Base-by-base conservation (phyloP, 2,329 filamentous ascomycete species). In the Graphilbum fragrans region DNA sequence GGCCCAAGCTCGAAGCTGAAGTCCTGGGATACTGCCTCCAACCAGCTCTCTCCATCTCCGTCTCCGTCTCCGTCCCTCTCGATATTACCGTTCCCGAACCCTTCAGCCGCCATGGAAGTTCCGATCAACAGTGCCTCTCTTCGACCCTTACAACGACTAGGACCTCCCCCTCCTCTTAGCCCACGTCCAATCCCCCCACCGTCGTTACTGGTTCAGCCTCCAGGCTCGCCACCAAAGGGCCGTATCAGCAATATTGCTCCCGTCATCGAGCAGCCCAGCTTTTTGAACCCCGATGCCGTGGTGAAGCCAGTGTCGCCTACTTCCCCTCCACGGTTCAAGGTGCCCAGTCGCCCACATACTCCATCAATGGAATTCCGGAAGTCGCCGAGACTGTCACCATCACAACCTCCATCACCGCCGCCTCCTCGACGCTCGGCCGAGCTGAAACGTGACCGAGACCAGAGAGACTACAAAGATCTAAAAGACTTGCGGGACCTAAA, bases 181-280 rank as follows among this genome's bases (percentile, higher is more conserved):
- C 66, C 65, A 1, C 62, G 56, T 17, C 63, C 64, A 21, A 47
- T 58, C 17, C 58, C 59, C n/a, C 71, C 78, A 23, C 82, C 84
- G 17, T 69, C 78, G 25, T 74, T 88, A 44, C 74, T 70, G 5
- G 65, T 87, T 37, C 72, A 85, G 41, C 80, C 82, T 35, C 83
- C 83, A 5, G 71, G 71, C 39, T 86, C 82, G 11, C 80, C 82
- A 1, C 72, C 77, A 1, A 80, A 77, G 48, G 57, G 54, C 37
- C 62, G 57, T 35, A 47, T 56, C 17, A 51, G 58, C 19, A 55
- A 54, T 31, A 41, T 63, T 8, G 58, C 12, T 47, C 57, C 10
- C 58, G 57, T 29, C 10, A 33, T 34, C 18, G 67, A 73, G 16
- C 60, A 63, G 33, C 60, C 62, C 17, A 56, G 56, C n/a, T 67